These are phyloP conservation scores for Pythium dissimile DNA, from an alignment of 352 stramenopile species.

Conservation along the genomic window DNA sequence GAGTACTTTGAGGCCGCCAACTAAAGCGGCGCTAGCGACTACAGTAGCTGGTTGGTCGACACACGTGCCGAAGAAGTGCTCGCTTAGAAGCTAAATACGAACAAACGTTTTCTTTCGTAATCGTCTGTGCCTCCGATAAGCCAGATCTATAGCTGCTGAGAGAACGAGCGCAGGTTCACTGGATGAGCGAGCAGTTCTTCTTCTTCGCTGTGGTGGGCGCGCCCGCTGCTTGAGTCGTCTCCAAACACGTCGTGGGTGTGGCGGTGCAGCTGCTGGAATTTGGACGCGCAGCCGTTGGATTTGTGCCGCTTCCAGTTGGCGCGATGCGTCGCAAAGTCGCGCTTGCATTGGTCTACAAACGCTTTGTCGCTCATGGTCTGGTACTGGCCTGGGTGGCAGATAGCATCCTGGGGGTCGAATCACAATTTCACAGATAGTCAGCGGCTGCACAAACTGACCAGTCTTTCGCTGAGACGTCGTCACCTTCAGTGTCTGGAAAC, in stretches of 20 bases:
- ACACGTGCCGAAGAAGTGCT: too few species aligned
- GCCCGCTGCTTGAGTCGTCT: not conserved
- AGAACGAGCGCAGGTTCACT: conserved; percentile 3
- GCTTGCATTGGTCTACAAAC: conserved; percentile 40
- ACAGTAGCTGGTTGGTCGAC: too few species aligned
- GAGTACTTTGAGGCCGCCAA: conserved; percentile 61
- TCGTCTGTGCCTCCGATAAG: not conserved
- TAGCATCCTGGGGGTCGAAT: conserved; percentile 27
- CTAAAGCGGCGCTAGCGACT: not conserved
- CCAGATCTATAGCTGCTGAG: not conserved
- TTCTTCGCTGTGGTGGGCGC: not conserved
- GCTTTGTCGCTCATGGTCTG: conserved; percentile 45
- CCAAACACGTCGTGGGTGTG: not conserved
- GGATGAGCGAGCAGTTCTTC: not conserved
- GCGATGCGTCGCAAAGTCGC: conserved; percentile 45
- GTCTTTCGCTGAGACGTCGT: not conserved
- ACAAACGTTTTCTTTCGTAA: too few species aligned
- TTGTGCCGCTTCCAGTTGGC: conserved; percentile 50
- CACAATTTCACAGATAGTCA: too few species aligned
- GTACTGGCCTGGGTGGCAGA: conserved; percentile 40
- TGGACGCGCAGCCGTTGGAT: conserved; percentile 32
- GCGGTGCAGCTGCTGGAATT: conserved; percentile 28
- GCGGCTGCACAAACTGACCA: not conserved
- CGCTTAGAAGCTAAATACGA: too few species aligned
- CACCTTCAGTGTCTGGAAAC: conserved; percentile 46